Evolutionary conservation across 495 filamentous ascomycete species (phyloP), one percentile per base, ranked within the genome.

Genomic region (Neurospora sp.): DNA sequence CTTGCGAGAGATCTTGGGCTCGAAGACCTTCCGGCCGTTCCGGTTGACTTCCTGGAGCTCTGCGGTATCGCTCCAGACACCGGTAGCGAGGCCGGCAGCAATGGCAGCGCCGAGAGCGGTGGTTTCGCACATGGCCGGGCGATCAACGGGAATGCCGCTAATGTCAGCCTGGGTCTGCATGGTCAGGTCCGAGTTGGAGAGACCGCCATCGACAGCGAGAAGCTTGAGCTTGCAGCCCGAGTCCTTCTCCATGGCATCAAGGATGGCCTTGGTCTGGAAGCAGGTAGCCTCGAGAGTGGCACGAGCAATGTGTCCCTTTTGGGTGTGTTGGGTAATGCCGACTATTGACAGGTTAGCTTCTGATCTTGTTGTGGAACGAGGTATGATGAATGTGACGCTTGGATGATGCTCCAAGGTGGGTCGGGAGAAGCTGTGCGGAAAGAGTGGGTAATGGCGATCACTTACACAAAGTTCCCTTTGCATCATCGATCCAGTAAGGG

Each of bases 401-500:
- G 40, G 61, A 61, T 61, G 53, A 61, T 65, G 53, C 53, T 65
- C 53, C 53, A 35, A 65, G 14, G 53, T 65, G 53, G 53, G 53
- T 61, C 53, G 53, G 53, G 27, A 61, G 27, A 61, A 61, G 53
- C 27, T 16, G 27, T 61, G 27, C 8, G 53, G 27, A 14, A 27
- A 71, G 39, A 69, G 31, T 44, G 39, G 69, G 16, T 68, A 22
- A 12, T 31, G 37, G 59, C 46, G n/a, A 38, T 22, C 75, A 83
- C 89, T 85, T 84, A 92, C 90, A 94, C 27, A 96, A 89, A 2
- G 94, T 97, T 70, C 95, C 95, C 81, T 94, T 91, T 40, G 94
- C 94, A 82, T 97, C 93, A 80, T 97, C 95, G 74, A 97, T 97
- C 95, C 95, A 98, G 80, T 97, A 97, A n/a, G 95, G 95, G 20